Evolutionary conservation across 1,284 basidiomycete genomes (phyloP).

Genomic region (Chondrostereum purpureum): DNA sequence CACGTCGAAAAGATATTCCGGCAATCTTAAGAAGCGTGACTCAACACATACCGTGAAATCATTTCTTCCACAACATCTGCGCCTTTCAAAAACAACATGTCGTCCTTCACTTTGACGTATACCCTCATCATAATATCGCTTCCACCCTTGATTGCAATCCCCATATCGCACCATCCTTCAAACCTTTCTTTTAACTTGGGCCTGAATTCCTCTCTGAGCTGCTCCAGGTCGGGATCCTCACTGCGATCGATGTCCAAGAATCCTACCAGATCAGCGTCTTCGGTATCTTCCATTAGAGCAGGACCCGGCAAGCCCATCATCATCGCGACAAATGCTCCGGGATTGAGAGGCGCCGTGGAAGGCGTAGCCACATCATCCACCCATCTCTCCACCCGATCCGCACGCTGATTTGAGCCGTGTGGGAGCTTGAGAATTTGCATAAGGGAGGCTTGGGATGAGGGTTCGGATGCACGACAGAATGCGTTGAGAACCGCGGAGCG

Average conservation of each 20-base stretch:
- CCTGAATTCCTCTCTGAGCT: constrained; percentile 51
- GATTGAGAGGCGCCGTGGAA: constrained; percentile 30
- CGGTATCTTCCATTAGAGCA: constrained; percentile 31
- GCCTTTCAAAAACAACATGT: constrained; percentile 51
- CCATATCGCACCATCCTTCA: constrained; percentile 45
- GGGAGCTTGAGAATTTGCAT: constrained; percentile 38
- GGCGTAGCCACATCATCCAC: constrained; percentile 42
- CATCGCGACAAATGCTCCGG: constrained; percentile 60
- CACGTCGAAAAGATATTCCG: constrained; percentile 2
- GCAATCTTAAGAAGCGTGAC: not conserved
- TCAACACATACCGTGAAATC: constrained; percentile 34
- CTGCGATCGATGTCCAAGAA: constrained; percentile 45
- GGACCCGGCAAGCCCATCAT: constrained; percentile 55
- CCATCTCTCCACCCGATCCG: constrained; percentile 45
- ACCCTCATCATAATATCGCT: constrained; percentile 27
- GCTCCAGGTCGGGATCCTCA: constrained; percentile 49
- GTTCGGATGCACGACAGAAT: constrained; percentile 43
- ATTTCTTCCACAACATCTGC: constrained; percentile 50
- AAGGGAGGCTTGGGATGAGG: constrained; percentile 33
- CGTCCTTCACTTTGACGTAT: constrained; percentile 34
- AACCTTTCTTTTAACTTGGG: constrained; percentile 51
- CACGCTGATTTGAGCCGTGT: constrained; percentile 28
- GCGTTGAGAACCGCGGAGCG: constrained; percentile 32
- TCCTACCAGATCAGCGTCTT: constrained; percentile 40
- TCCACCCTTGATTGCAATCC: constrained; percentile 29